phyloP scores from a whole-genome alignment of 345 rosid genomes.

The Sonneratia caseolaris region DNA sequence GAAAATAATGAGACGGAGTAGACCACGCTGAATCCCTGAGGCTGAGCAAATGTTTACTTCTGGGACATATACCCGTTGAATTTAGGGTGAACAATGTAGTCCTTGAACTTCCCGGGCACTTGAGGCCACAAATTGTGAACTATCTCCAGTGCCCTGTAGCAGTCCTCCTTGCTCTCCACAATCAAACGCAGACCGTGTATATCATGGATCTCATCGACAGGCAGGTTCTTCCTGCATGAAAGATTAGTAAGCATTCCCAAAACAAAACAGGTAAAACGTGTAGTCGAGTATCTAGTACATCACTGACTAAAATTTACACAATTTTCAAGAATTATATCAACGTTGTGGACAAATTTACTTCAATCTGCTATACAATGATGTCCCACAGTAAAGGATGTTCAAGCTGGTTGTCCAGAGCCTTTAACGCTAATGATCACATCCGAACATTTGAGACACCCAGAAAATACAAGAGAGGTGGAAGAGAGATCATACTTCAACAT shows the following conservation, averaged over 20 bases:
- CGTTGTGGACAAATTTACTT: no score
- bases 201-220: slow-evolving; percentile 86
- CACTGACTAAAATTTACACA: no score
- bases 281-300: not conserved
- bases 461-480: not conserved
- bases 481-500: slow-evolving; percentile 64
- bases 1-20: no score
- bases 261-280: not conserved
- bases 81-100: slow-evolving; percentile 73
- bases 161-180: slow-evolving; percentile 70
- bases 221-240: slow-evolving; percentile 69
- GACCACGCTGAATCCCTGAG: not conserved
- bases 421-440: not conserved
- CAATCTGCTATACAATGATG: no score
- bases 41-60: not conserved
- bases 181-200: slow-evolving; percentile 86
- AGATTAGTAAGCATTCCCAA: not conserved
- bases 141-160: slow-evolving; percentile 60
- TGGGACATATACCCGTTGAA: slow-evolving; percentile 59
- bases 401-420: not conserved
- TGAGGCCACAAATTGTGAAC: slow-evolving; percentile 80
- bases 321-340: no score
- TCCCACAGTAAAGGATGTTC: no score
- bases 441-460: not conserved
- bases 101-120: slow-evolving; percentile 87